These are phyloP conservation scores for Venturia aucupariae DNA, from an alignment of 2,329 filamentous ascomycete genomes.

Conservation along the genomic window DNA sequence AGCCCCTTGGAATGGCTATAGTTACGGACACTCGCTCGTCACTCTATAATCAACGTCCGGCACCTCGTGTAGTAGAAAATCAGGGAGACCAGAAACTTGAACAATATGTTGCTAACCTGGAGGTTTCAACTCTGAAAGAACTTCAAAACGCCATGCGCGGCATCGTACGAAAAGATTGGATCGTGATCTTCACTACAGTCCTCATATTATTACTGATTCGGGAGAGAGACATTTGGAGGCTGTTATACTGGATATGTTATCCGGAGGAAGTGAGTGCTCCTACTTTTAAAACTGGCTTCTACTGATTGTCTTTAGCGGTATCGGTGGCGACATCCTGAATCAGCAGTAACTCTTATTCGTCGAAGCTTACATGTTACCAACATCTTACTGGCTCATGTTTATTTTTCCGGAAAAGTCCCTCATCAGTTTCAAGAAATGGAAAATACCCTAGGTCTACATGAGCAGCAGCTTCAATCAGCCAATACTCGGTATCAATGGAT, in stretches of 20 bases:
- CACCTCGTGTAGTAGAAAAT: slow-evolving; percentile 7
- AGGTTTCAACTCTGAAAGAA: slow-evolving; percentile 9
- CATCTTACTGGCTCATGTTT: slow-evolving; percentile 13
- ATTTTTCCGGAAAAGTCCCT: slow-evolving; percentile 12
- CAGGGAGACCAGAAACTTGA: slow-evolving; percentile 5
- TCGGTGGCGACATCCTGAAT: slow-evolving; percentile 5
- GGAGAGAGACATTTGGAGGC: slow-evolving; percentile 11
- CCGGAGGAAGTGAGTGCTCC: slow-evolving; percentile 2
- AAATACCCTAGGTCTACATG: neutral
- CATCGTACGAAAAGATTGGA: slow-evolving; percentile 2
- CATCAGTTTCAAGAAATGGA: slow-evolving; percentile 5
- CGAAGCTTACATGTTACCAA: slow-evolving; percentile 10
- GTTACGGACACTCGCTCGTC: slow-evolving; percentile 1
- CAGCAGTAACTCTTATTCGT: slow-evolving; percentile 7
- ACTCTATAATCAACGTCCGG: neutral
- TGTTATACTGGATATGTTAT: slow-evolving; percentile 10
- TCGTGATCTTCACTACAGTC: slow-evolving; percentile 9
- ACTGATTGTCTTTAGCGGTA: slow-evolving; percentile 8
- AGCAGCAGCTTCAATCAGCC: slow-evolving; percentile 9
- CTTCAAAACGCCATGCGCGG: slow-evolving; percentile 12
- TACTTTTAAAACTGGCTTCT: neutral
- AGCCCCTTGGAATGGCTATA: slow-evolving; percentile 8
- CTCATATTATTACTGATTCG: slow-evolving; percentile 9
- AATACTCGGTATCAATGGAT: slow-evolving; percentile 11
- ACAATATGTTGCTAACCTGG: slow-evolving; percentile 4